phyloP scores from a whole-genome alignment of 345 rosid genomes.

The Atalantia buxifolia region DNA sequence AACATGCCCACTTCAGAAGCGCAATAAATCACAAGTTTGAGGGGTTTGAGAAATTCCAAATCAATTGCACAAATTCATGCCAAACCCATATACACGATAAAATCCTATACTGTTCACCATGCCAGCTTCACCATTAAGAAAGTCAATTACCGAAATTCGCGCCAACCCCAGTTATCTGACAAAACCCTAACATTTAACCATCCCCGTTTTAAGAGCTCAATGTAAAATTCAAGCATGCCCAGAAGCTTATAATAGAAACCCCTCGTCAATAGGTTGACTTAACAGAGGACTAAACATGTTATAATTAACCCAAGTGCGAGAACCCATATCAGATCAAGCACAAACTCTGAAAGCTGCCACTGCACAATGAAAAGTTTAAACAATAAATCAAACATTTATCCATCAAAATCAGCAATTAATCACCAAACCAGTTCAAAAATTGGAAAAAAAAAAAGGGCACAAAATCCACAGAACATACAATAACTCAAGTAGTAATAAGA shows the following conservation, averaged over 20 bases:
- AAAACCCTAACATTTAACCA: conserved; percentile 4
- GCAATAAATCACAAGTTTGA: conserved; percentile 3
- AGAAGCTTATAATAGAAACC: neutral
- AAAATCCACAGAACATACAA: conserved; percentile 5
- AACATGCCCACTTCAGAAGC: conserved; percentile 55
- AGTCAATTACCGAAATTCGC: neutral
- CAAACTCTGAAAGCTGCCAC: conserved; percentile 17
- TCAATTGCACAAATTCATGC: neutral
- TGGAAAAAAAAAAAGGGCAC: neutral
- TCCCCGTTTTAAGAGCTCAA: neutral
- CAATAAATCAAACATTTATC: conserved; percentile 9
- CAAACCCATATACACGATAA: neutral
- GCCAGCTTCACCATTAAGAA: neutral
- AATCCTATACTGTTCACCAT: conserved; percentile 18
- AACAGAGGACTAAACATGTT: neutral
- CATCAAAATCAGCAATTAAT: neutral
- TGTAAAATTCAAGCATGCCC: neutral
- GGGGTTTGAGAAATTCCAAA: neutral
- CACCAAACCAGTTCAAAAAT: neutral
- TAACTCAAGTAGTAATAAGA: neutral
- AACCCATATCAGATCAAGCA: conserved; percentile 40
- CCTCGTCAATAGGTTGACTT: conserved; percentile 6
- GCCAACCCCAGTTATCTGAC: neutral
- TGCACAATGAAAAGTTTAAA: conserved; percentile 28
- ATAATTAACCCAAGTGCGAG: conserved; percentile 17